Conservation (phyloP, 1,284 basidiomycete species). For the Prillingera fragicola region DNA sequence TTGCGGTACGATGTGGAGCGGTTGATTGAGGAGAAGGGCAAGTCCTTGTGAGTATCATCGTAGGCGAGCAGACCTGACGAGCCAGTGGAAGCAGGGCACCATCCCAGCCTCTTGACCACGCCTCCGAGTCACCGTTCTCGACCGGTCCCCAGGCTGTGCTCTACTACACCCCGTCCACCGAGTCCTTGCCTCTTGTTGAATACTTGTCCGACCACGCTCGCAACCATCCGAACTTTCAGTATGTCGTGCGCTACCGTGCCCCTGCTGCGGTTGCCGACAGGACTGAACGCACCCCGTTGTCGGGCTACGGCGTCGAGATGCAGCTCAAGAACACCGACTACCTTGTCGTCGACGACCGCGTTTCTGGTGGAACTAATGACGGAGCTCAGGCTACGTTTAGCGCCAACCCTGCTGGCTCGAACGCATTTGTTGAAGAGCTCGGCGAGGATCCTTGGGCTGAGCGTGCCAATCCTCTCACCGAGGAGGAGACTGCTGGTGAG, state of each 20-base stretch:
- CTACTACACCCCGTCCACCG: conserved; percentile 64
- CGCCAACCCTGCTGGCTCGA: not conserved
- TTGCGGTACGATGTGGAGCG: conserved; percentile 56
- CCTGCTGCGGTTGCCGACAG: conserved; percentile 26
- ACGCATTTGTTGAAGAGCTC: conserved; percentile 25
- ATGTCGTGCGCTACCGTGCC: conserved; percentile 66
- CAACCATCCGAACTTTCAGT: conserved; percentile 56
- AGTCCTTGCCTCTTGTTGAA: conserved; percentile 55
- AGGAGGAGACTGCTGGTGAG: conserved; percentile 59
- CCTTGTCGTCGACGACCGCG: conserved; percentile 81
- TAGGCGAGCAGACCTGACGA: too few relatives aligned
- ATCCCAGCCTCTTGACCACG: conserved; percentile 65
- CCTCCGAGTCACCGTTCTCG: conserved; percentile 56
- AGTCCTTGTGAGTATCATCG: conserved; percentile 23
- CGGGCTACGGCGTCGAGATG: conserved; percentile 85
- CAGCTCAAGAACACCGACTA: conserved; percentile 98
- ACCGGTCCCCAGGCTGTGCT: conserved; percentile 58
- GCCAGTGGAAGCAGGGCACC: conserved; percentile 42
- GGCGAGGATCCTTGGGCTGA: conserved; percentile 50
- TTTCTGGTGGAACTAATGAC: conserved; percentile 28
- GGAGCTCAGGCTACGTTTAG: conserved; percentile 11
- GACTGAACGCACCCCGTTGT: conserved; percentile 52
- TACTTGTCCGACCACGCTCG: conserved; percentile 56
- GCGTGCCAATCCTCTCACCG: conserved; percentile 57
- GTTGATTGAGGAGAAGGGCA: conserved; percentile 49